Evolutionary conservation across 169 alveolate genomes (phyloP), one percentile per base, ranked within the genome.

Genomic region (Theileria orientalis): DNA sequence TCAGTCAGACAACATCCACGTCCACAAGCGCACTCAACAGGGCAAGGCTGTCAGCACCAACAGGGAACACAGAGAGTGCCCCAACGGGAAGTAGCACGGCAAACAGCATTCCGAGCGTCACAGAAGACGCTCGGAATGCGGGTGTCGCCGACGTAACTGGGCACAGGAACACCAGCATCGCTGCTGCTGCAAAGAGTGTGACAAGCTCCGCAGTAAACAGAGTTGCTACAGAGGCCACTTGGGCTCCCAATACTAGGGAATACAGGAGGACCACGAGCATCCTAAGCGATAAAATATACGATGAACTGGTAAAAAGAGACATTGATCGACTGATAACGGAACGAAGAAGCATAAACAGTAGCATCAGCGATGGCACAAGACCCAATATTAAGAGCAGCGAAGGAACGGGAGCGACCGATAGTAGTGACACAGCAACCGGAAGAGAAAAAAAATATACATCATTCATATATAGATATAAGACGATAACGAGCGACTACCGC

Each of bases 381-480:
- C n/a, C n/a, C n/a, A n/a, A n/a, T n/a, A n/a, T n/a, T n/a, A n/a
- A n/a, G n/a, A n/a, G n/a, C n/a, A n/a, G n/a, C n/a, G n/a, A n/a
- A n/a, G n/a, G n/a, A n/a, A n/a, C n/a, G n/a, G n/a, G n/a, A n/a
- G n/a, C n/a, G n/a, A n/a, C n/a, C n/a, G n/a, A n/a, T n/a, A n/a
- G n/a, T n/a, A n/a, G n/a, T n/a, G n/a, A n/a, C n/a, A n/a, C n/a
- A n/a, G n/a, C n/a, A n/a, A n/a, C n/a, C n/a, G n/a, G n/a, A n/a
- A 66, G 32, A 33, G 56, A 71, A 16, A 32, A 32, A 27, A 25
- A 66, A 16, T 27, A 27, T 30, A 61, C 57, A n/a, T 76, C 85
- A 3, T 76, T 76, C 42, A 41, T 68, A 3, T 76, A 76, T 67
- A 44, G 77, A 1, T 76, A 76, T 30, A 37, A 66, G 35, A 49